These are phyloP conservation scores for Planoprotostelium fungivorum DNA, from an alignment of 78 protist species.

Conservation along the genomic window DNA sequence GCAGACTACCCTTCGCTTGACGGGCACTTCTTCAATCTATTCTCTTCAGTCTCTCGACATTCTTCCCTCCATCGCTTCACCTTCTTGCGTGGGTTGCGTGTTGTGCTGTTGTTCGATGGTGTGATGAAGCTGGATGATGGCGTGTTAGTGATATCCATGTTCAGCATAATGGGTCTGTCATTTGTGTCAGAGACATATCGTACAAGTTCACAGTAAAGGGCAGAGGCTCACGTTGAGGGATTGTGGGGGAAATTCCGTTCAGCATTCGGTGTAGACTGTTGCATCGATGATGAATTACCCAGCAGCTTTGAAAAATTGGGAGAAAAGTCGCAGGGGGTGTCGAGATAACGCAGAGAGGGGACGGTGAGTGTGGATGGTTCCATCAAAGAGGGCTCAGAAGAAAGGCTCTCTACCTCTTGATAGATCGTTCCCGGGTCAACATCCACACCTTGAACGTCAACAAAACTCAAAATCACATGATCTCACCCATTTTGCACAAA, in stretches of 20 bases:
- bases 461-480: background rate
- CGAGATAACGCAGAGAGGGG: background rate
- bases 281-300: background rate
- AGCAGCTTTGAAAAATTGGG: background rate
- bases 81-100: background rate
- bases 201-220: background rate
- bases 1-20: no score
- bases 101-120: no score
- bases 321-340: background rate
- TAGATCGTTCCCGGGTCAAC: background rate
- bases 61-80: background rate
- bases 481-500: background rate
- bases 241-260: background rate
- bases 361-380: no score
- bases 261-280: background rate
- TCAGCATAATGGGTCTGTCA: background rate
- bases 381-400: no score
- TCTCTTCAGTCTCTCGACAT: background rate
- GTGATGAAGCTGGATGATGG: no score
- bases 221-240: background rate
- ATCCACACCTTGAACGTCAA: background rate
- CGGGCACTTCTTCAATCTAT: no score
- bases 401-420: background rate
- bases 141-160: no score
- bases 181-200: no score